Percentiles rank a stretch among this genome's conserved stretches.
Conservation (phyloP, 2,329 filamentous ascomycete species). For the Penicillium griseofulvum region DNA sequence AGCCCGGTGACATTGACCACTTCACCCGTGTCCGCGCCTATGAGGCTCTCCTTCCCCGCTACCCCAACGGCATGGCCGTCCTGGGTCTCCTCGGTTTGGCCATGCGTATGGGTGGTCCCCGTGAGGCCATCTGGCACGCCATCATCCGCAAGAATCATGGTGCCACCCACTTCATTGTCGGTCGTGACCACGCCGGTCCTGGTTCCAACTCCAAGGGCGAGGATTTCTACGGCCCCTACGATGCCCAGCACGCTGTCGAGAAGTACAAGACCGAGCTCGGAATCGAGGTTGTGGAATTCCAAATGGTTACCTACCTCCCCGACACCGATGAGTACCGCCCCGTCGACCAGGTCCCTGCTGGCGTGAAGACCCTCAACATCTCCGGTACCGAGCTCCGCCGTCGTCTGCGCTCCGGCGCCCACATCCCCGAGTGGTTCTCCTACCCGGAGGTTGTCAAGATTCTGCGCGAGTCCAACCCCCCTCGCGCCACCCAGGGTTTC, state of each 20-base stretch:
- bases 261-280: slow-evolving; percentile 95
- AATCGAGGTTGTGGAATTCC: slow-evolving; percentile 98
- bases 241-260: slow-evolving; percentile 93
- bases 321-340: slow-evolving; percentile 96
- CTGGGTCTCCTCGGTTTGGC: slow-evolving; percentile 91
- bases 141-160: slow-evolving; percentile 99
- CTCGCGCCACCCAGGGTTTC: slow-evolving; percentile 89
- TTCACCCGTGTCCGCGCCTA: slow-evolving; percentile 99
- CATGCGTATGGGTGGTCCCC: slow-evolving; percentile 98
- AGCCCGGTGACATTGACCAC: slow-evolving; percentile 99
- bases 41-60: slow-evolving; percentile 91
- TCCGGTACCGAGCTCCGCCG: slow-evolving; percentile 87
- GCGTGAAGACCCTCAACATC: slow-evolving; percentile 82
- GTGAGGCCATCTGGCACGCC: slow-evolving; percentile 98
- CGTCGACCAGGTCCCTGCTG: slow-evolving; percentile 80
- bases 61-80: slow-evolving; percentile 98
- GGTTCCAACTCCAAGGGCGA: slow-evolving; percentile 97
- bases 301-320: slow-evolving; percentile 98
- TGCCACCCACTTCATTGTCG: slow-evolving; percentile 98
- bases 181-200: slow-evolving; percentile 94
- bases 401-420: slow-evolving; percentile 83
- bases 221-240: slow-evolving; percentile 97
- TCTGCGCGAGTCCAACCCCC: slow-evolving; percentile 91
- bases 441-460: slow-evolving; percentile 98
- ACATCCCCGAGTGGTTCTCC: slow-evolving; percentile 99